phyloP scores from a whole-genome alignment of 208 protist species.

The Trichomonas vaginalis region DNA sequence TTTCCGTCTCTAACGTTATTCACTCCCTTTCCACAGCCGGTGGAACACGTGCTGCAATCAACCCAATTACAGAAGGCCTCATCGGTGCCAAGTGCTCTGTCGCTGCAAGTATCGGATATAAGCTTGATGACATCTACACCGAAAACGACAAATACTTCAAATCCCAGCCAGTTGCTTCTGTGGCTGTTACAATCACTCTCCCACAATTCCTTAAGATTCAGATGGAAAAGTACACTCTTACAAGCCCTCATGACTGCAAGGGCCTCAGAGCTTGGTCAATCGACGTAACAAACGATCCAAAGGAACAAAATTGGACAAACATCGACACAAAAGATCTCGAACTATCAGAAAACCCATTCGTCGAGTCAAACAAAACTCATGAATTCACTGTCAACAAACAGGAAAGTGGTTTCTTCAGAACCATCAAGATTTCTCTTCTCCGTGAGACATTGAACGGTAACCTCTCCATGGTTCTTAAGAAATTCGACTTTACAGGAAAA shows the following conservation, averaged over 20 bases:
- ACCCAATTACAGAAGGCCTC: not conserved
- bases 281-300: not conserved
- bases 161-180: not conserved
- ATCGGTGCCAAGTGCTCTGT: not conserved
- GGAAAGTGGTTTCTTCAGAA: not conserved
- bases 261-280: not conserved
- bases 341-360: not conserved
- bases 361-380: not conserved
- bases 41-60: not conserved
- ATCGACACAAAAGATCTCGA: not conserved
- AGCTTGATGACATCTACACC: not conserved
- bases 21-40: not conserved
- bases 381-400: not conserved
- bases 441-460: not conserved
- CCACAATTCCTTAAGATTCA: not conserved
- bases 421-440: not conserved
- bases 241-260: not conserved
- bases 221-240: not conserved
- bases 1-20: not conserved
- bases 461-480: not conserved
- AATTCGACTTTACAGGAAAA: not conserved
- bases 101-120: not conserved
- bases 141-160: not conserved
- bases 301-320: not conserved
- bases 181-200: not conserved